phyloP scores from a whole-genome alignment of 106 monocot species.

The Dioscorea dumetorum region DNA sequence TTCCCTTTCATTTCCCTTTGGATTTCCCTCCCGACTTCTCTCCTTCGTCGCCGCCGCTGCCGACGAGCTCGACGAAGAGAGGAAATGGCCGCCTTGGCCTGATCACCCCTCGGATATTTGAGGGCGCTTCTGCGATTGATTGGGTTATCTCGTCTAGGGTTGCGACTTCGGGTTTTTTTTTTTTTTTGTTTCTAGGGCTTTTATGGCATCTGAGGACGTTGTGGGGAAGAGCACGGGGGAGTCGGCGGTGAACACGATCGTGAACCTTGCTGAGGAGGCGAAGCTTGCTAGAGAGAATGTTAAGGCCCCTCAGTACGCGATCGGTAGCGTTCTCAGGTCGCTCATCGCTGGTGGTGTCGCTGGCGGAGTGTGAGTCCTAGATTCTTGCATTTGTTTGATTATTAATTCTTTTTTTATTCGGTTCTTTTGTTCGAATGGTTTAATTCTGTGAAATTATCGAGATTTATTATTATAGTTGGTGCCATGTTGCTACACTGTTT shows the following conservation, averaged over 20 bases:
- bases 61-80: not conserved
- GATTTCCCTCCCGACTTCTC: not conserved
- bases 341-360: conserved; percentile 91
- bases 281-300: conserved; percentile 92
- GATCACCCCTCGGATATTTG: too few relatives aligned
- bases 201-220: conserved; percentile 93
- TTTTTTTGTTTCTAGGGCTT: not conserved
- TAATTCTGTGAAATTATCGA: not conserved
- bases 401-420: too few relatives aligned
- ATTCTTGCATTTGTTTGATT: not conserved
- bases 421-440: not conserved
- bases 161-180: not conserved
- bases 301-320: conserved; percentile 71
- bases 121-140: too few relatives aligned
- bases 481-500: too few relatives aligned
- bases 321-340: conserved; percentile 78
- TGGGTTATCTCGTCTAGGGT: not conserved
- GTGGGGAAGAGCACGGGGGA: conserved; percentile 83
- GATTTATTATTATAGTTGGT: too few relatives aligned
- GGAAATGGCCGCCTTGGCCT: not conserved
- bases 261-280: conserved; percentile 95
- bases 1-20: not conserved
- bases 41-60: not conserved
- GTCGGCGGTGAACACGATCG: conserved; percentile 84
- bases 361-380: conserved; percentile 77